Conservation (phyloP, 2,329 filamentous ascomycete genomes). For the Lasiodiplodia theobromae region DNA sequence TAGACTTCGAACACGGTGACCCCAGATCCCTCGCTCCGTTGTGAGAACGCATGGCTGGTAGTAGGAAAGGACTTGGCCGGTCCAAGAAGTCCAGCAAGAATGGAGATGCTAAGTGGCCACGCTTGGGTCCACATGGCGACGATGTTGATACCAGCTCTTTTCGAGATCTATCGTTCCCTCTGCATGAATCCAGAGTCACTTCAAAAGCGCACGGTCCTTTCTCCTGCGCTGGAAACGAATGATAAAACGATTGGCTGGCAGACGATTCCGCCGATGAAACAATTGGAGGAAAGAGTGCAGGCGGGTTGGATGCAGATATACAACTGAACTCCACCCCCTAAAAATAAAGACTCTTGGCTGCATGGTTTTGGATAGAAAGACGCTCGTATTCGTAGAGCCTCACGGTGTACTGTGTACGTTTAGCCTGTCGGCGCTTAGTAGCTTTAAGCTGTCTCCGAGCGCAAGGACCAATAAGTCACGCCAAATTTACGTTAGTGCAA, state of each 20-base stretch:
- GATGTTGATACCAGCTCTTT: not conserved
- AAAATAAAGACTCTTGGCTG: not conserved
- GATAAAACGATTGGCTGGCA: slow-evolving; percentile 7
- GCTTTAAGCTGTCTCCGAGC: not conserved
- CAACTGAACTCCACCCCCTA: not conserved
- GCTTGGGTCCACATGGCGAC: not conserved
- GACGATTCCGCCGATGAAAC: not conserved
- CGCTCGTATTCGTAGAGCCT: not conserved
- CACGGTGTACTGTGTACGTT: not conserved
- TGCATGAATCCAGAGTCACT: too few species aligned
- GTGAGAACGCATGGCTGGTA: not conserved
- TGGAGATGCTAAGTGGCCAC: not conserved
- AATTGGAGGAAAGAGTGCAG: too few species aligned
- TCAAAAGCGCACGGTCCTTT: too few species aligned
- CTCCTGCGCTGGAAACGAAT: not conserved
- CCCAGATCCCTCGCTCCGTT: not conserved
- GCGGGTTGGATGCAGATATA: not conserved
- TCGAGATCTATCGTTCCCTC: too few species aligned
- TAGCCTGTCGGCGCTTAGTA: not conserved
- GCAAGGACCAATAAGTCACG: not conserved
- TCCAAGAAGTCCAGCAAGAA: not conserved
- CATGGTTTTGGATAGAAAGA: not conserved
- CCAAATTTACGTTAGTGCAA: not conserved
- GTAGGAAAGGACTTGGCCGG: not conserved
- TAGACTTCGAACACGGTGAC: not conserved